A percentile compares a stretch with the other conserved stretches of the same genome.
These are phyloP conservation scores for Phytophthora pinifolia DNA, from an alignment of 352 stramenopile species.

Conservation along the genomic window DNA sequence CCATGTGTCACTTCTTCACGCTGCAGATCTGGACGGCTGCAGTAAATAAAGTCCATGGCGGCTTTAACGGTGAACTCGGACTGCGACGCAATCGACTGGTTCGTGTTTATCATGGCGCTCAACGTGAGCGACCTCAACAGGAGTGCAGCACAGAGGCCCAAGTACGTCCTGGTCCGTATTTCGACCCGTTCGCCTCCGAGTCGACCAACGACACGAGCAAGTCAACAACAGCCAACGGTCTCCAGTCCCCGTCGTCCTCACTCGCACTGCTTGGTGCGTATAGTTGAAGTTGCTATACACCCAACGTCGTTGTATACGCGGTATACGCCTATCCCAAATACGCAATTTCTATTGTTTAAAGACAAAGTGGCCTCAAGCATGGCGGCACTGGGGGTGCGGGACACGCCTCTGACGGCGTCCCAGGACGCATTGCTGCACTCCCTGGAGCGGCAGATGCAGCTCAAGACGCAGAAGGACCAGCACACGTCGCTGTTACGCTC, in stretches of 20 bases:
- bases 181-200: too few relatives aligned
- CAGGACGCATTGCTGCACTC: slow-evolving; percentile 58
- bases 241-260: too few relatives aligned
- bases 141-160: neutral
- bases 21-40: slow-evolving; percentile 9
- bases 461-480: slow-evolving; percentile 46
- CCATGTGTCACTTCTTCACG: slow-evolving; percentile 12
- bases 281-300: too few relatives aligned
- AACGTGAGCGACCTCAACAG: slow-evolving; percentile 9
- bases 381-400: slow-evolving; percentile 27
- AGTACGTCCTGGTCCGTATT: slow-evolving; percentile 3
- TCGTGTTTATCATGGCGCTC: slow-evolving; percentile 5
- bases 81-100: slow-evolving; percentile 10
- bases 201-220: too few relatives aligned
- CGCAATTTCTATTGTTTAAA: too few relatives aligned
- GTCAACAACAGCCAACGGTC: too few relatives aligned
- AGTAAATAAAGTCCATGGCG: slow-evolving; percentile 11
- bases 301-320: too few relatives aligned
- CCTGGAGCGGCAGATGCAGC: slow-evolving; percentile 60
- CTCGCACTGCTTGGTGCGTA: too few relatives aligned
- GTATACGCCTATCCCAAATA: too few relatives aligned
- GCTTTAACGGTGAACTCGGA: slow-evolving; percentile 1
- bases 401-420: slow-evolving; percentile 42
- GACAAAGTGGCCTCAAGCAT: neutral
- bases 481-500: slow-evolving; percentile 43